Percentiles rank a stretch among this genome's conserved stretches.
Conservation (phyloP, 257 asterid genomes). For the Jacaranda copaia region DNA sequence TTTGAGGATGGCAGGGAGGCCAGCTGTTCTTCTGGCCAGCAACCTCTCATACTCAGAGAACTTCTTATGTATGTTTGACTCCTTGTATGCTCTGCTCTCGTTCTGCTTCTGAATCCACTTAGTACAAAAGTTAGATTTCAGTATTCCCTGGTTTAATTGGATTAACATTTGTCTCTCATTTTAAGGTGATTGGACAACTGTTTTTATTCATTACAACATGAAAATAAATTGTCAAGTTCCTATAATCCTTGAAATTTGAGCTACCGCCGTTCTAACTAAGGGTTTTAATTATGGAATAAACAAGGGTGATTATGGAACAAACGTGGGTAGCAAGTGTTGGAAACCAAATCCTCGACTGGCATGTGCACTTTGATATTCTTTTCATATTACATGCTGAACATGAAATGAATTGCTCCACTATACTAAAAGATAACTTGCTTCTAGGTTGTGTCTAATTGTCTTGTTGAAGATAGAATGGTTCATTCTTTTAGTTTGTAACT, state of each 20-base stretch:
- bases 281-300: slow-evolving; percentile 38
- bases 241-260: slow-evolving; percentile 24
- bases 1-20: slow-evolving; percentile 98
- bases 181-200: too few relatives aligned
- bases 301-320: slow-evolving; percentile 44
- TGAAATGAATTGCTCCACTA: slow-evolving; percentile 99
- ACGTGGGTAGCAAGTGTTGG: slow-evolving; percentile 74
- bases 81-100: slow-evolving; percentile 74
- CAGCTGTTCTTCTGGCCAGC: slow-evolving; percentile 94
- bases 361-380: slow-evolving; percentile 88
- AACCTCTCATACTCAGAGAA: slow-evolving; percentile 93
- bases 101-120: not conserved
- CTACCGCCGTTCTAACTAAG: slow-evolving; percentile 34
- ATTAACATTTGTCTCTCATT: too few relatives aligned
- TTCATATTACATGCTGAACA: slow-evolving; percentile 96
- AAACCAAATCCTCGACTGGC: slow-evolving; percentile 96
- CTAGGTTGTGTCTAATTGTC: slow-evolving; percentile 64
- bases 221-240: not conserved
- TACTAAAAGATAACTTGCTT: slow-evolving; percentile 96
- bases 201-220: not conserved
- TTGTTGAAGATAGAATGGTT: slow-evolving; percentile 25
- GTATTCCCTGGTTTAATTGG: not conserved
- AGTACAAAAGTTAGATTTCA: slow-evolving; percentile 2
- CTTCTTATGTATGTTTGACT: slow-evolving; percentile 98
- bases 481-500: not conserved